These are phyloP conservation scores for Smithsoniella earleae DNA, from an alignment of 163 green algal species.

Conservation along the genomic window DNA sequence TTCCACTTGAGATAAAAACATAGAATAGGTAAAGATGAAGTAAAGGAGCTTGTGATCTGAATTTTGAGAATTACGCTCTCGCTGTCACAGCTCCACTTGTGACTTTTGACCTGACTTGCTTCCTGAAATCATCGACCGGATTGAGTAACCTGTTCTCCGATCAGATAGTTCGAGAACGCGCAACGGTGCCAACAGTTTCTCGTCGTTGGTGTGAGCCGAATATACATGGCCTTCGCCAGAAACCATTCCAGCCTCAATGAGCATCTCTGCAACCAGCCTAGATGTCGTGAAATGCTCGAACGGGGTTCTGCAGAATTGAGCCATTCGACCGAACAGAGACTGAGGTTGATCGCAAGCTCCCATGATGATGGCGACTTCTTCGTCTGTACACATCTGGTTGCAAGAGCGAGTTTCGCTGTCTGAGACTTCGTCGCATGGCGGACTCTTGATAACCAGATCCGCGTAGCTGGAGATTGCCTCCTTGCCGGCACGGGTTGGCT, in stretches of 20 bases:
- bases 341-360: not conserved
- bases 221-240: slow-evolving; percentile 8
- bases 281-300: slow-evolving; percentile 20
- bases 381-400: not conserved
- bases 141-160: too few relatives aligned
- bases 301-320: not conserved
- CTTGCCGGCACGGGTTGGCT: not conserved
- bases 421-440: not conserved
- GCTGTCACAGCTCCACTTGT: not conserved
- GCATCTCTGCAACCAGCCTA: slow-evolving; percentile 17
- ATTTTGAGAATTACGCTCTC: not conserved
- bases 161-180: slow-evolving; percentile 20
- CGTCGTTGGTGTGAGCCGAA: slow-evolving; percentile 2
- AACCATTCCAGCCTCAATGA: not conserved
- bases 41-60: not conserved
- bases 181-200: not conserved
- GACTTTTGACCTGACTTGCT: not conserved
- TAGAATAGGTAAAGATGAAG: not conserved
- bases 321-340: not conserved
- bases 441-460: not conserved
- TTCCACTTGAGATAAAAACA: too few relatives aligned
- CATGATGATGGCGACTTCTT: slow-evolving; percentile 27
- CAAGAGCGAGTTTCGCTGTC: not conserved
- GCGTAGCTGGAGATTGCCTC: not conserved
- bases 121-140: too few relatives aligned